Evolutionary conservation across 495 filamentous ascomycete species (phyloP), one percentile per base, ranked within the genome.

Genomic region (Penicillium cataractarum): DNA sequence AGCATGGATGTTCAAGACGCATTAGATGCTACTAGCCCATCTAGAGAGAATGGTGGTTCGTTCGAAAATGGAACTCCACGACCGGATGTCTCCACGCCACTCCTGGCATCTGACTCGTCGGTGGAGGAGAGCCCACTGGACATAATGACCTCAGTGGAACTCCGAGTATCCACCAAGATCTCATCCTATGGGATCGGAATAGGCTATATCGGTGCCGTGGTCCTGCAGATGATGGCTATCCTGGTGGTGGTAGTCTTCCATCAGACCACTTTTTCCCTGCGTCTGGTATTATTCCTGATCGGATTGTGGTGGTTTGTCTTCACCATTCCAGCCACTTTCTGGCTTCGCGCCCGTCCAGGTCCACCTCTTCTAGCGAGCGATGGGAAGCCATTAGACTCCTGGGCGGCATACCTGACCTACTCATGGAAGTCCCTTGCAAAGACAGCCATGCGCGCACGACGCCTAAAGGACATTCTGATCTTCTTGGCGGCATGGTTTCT

Each of bases 271-370:
- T 89, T 90, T 76, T 89, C 89, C 4, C 83, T 95, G 54, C 88
- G 93, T 37, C 78, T 97, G 32, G 92, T 93, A 4, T 82, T 99
- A 10, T 93, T 96, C 69, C 70, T 92, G 40, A 87, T 97, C 54
- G 95, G 95, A 15, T 73, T 87, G n/a, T 99, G 95, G 95, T 98
- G 95, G 95, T 88, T 95, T 55, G 55, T 86, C 37, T 98, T 99
- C 68, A 94, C 93, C 12, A 86, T 97, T 56, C 95, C 95, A 4
- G 91, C 93, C 8, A 90, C 89, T 24, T 74, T 96, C 61, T 97
- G 92, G 91, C 83, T 99, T n/a, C 86, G 93, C 24, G 87, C 94
- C 17, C 86, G 95, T 31, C 95, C 95, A 9, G 95, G 95, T 0
- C 95, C 95, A 2, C 92, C 92, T 12, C 71, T 99, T 3, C 66